These are phyloP conservation scores for Tothia fuscella DNA, from an alignment of 2,329 filamentous ascomycete species.

Conservation along the genomic window DNA sequence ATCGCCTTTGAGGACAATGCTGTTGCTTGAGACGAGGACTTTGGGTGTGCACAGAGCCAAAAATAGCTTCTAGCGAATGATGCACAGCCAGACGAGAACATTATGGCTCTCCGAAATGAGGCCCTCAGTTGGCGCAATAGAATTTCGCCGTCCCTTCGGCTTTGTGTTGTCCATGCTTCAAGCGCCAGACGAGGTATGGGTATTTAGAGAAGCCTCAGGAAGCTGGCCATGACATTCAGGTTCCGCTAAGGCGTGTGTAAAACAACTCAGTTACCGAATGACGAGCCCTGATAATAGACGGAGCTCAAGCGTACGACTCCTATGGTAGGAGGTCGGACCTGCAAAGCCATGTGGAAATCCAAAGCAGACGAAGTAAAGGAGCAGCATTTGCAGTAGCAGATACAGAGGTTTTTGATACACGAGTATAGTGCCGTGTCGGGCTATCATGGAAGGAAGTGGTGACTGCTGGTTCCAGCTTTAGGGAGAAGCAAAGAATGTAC, in stretches of 20 bases:
- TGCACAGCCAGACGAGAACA: not conserved
- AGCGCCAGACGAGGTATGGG: too few relatives aligned
- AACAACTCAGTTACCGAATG: not conserved
- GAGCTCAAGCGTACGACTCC: not conserved
- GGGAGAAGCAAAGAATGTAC: not conserved
- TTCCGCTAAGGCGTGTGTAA: not conserved
- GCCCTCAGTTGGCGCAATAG: too few relatives aligned
- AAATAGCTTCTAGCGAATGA: not conserved
- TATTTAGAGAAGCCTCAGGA: not conserved
- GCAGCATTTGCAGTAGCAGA: not conserved
- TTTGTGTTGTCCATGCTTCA: too few relatives aligned
- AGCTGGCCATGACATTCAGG: not conserved
- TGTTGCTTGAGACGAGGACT: too few relatives aligned
- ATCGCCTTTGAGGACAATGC: too few relatives aligned
- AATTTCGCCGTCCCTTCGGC: too few relatives aligned
- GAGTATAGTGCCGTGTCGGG: too few relatives aligned
- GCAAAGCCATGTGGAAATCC: too few relatives aligned
- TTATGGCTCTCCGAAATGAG: too few relatives aligned
- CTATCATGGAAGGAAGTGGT: too few relatives aligned
- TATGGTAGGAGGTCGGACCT: too few relatives aligned
- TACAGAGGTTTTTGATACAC: not conserved
- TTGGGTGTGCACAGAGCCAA: not conserved
- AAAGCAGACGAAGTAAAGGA: slow-evolving; percentile 2
- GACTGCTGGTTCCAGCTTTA: not conserved
- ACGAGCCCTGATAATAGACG: not conserved